Conservation (phyloP, 768 basidiomycete genomes). For the Amanita muscaria region DNA sequence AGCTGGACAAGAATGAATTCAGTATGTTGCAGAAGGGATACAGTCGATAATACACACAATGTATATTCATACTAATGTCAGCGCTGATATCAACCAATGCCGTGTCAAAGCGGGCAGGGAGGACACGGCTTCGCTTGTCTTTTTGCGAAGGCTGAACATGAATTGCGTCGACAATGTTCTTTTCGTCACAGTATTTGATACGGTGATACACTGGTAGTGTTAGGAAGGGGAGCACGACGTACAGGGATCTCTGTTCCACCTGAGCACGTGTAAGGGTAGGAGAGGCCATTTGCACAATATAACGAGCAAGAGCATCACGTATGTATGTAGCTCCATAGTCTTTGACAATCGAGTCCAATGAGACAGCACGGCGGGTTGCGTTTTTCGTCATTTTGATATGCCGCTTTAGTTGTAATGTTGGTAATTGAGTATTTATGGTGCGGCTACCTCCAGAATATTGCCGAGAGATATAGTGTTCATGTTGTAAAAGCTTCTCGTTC, state of each 20-base stretch:
- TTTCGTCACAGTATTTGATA: conserved; percentile 17
- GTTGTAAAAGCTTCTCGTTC: conserved; percentile 1
- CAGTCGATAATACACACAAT: not conserved
- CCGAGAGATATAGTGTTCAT: not conserved
- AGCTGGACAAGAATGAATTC: conserved; percentile 11
- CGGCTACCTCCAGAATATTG: not conserved
- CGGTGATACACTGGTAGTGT: no score
- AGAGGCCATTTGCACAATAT: no score
- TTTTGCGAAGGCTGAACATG: conserved; percentile 15
- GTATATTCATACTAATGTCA: conserved; percentile 6
- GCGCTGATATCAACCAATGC: conserved; percentile 4
- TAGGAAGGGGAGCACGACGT: conserved; percentile 15
- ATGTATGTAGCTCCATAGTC: no score
- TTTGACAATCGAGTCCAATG: not conserved
- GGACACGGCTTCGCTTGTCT: conserved; percentile 5
- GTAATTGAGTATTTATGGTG: not conserved
- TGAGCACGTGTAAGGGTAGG: conserved; percentile 4
- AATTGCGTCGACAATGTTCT: conserved; percentile 20
- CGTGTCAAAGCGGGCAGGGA: conserved; percentile 25
- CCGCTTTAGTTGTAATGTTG: not conserved
- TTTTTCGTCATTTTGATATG: conserved; percentile 1
- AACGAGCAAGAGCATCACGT: not conserved
- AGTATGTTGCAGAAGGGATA: not conserved
- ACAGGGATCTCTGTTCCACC: conserved; percentile 7
- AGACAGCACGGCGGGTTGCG: not conserved